Percentiles rank a stretch among this genome's conserved stretches.
These are phyloP conservation scores for Alternaria gaisen DNA, from an alignment of 2,329 filamentous ascomycete species.

Conservation along the genomic window DNA sequence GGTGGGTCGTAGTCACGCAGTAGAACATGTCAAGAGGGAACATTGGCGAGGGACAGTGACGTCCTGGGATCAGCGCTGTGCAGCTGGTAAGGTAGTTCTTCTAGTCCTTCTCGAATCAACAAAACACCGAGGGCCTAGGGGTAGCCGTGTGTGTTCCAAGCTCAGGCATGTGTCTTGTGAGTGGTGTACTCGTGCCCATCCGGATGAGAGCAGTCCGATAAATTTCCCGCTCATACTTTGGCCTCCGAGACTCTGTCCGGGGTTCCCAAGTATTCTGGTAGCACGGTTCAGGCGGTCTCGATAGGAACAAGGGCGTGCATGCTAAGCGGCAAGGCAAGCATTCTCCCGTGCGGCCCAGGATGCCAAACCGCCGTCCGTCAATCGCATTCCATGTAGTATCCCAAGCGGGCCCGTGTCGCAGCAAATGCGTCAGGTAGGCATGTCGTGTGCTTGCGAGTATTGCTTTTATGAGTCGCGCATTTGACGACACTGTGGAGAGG, in stretches of 20 bases:
- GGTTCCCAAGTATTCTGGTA: slow-evolving; percentile 9
- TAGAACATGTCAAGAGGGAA: slow-evolving; percentile 24
- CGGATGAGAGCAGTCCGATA: not conserved
- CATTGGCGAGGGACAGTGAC: slow-evolving; percentile 21
- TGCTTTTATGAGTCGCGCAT: slow-evolving; percentile 18
- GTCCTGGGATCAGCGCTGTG: slow-evolving; percentile 24
- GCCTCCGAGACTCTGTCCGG: slow-evolving; percentile 6
- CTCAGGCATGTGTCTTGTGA: not conserved
- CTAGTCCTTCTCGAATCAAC: slow-evolving; percentile 3
- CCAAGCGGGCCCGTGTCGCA: not conserved
- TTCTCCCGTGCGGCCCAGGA: slow-evolving; percentile 17
- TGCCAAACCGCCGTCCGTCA: slow-evolving; percentile 5
- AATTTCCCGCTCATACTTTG: not conserved
- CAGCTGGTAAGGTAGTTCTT: not conserved
- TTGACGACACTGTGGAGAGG: slow-evolving; percentile 24
- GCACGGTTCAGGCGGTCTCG: slow-evolving; percentile 36
- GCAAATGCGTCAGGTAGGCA: slow-evolving; percentile 1
- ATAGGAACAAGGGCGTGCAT: slow-evolving; percentile 28
- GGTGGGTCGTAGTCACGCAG: slow-evolving; percentile 18
- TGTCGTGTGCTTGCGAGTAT: slow-evolving; percentile 20
- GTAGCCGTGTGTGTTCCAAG: no score
- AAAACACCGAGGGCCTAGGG: not conserved
- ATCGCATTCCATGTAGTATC: not conserved
- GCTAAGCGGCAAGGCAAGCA: slow-evolving; percentile 28
- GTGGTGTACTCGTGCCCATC: no score